Percentiles rank a stretch among this genome's conserved stretches.
Conservation (phyloP, 1,284 basidiomycete genomes). For the Ganoderma multipileum region DNA sequence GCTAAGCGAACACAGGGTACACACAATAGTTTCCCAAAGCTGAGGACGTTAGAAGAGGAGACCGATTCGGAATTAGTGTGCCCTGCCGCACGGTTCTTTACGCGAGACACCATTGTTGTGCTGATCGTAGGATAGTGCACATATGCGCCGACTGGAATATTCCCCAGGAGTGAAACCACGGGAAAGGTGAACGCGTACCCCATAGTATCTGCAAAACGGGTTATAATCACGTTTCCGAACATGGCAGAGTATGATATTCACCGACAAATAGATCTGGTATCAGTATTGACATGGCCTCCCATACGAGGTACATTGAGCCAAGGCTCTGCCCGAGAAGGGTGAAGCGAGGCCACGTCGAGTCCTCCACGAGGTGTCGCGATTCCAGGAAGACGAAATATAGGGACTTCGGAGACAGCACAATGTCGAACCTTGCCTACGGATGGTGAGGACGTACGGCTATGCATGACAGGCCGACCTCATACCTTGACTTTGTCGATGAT, state of each 20-base stretch:
- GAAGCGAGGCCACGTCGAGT: slow-evolving; percentile 84
- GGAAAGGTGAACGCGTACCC: slow-evolving; percentile 96
- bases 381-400: slow-evolving; percentile 84
- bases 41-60: slow-evolving; percentile 66
- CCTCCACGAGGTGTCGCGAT: slow-evolving; percentile 80
- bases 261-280: slow-evolving; percentile 93
- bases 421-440: slow-evolving; percentile 82
- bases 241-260: slow-evolving; percentile 37
- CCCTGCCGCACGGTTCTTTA: slow-evolving; percentile 63
- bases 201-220: slow-evolving; percentile 84
- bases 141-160: slow-evolving; percentile 86
- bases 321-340: slow-evolving; percentile 93
- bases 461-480: slow-evolving; percentile 27
- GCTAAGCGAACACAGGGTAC: slow-evolving; percentile 34
- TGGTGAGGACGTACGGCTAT: neutral
- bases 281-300: slow-evolving; percentile 79
- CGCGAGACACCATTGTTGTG: slow-evolving; percentile 91
- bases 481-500: slow-evolving; percentile 89
- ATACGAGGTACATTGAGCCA: slow-evolving; percentile 85
- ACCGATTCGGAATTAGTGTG: slow-evolving; percentile 75
- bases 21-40: slow-evolving; percentile 77
- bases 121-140: slow-evolving; percentile 98
- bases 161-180: slow-evolving; percentile 67
- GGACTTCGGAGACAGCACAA: slow-evolving; percentile 66
- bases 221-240: neutral